Conservation (phyloP, 352 stramenopile species). For the Pythium sp. region DNA sequence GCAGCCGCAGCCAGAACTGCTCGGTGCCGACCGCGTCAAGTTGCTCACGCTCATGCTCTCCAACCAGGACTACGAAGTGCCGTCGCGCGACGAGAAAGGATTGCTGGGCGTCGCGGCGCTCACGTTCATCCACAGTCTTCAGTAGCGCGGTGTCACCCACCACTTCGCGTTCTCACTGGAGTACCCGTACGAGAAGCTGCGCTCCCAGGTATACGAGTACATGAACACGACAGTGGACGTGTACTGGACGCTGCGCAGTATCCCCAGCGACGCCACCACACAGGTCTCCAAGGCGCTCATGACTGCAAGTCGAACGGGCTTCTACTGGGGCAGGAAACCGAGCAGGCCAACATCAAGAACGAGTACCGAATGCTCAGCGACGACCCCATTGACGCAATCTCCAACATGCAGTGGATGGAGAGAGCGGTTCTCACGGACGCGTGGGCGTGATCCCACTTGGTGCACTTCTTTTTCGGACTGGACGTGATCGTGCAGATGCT, state of each 20-base stretch:
- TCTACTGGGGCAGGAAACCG: slow-evolving; percentile 4
- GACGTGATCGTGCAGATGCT: slow-evolving; percentile 31
- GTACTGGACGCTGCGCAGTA: slow-evolving; percentile 8
- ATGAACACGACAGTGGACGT: slow-evolving; percentile 2
- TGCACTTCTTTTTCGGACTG: slow-evolving; percentile 32
- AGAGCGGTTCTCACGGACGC: slow-evolving; percentile 11
- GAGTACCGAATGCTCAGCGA: slow-evolving; percentile 1
- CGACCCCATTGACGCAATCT: not conserved
- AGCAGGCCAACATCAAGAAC: slow-evolving; percentile 18
- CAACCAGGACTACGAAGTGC: slow-evolving; percentile 14
- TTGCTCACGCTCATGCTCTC: slow-evolving; percentile 11
- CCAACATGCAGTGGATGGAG: not conserved
- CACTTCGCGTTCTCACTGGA: slow-evolving; percentile 20
- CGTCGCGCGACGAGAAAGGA: slow-evolving; percentile 10
- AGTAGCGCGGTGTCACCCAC: slow-evolving; percentile 8
- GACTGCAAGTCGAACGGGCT: not conserved
- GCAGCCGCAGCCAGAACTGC: not conserved
- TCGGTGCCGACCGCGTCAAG: not conserved
- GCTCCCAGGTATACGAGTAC: slow-evolving; percentile 12
- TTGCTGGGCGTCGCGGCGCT: slow-evolving; percentile 7
- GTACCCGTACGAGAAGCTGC: slow-evolving; percentile 27
- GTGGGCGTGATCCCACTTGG: slow-evolving; percentile 25
- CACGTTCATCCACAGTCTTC: slow-evolving; percentile 12
- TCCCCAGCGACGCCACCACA: slow-evolving; percentile 2
- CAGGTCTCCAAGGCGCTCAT: slow-evolving; percentile 4